Base-by-base conservation (phyloP, 768 basidiomycete genomes). In the Cubamyces lactineus region DNA sequence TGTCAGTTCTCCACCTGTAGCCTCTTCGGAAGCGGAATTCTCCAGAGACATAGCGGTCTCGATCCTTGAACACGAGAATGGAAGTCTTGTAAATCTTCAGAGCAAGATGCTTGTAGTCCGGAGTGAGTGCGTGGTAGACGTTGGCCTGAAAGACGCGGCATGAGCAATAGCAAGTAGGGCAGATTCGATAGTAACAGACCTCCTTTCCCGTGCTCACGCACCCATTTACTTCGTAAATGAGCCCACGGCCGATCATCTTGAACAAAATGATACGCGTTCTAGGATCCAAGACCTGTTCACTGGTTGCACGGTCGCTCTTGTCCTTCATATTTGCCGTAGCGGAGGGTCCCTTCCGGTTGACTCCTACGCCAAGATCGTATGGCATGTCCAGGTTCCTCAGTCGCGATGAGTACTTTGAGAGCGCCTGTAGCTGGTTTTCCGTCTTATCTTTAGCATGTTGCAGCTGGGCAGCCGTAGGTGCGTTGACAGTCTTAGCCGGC, bases 71-170 rank as follows among this genome's bases (percentile, higher is more conserved):
- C 9, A 94, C 82, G 9, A 99, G 86, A 65, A 99, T 98, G 24
- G 95, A 97, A 1, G 97, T 99, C 73, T 98, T 97, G 81, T 96
- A 99, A 62, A 99, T 94, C 74, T 99, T 99, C 62, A 98, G 83
- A 0, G 97, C 97, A 45, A 97, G 79, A 70, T 96, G 92, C 21
- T 68, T 65, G 5, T 70, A 72, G 3, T 76, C 75, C 0, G 84
- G 79, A 0, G 83, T 80, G 39, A 91, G 71, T 1, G 95, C 94
- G 70, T 98, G 95, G 73, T 99, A 99, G 13, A 99, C 97, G 69
- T 98, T 98, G 9, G 96, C 96, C 94, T 96, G 67, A 21, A 40
- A 8, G 5, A 21, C 6, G 17, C 3, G 1, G 15, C 34, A n/a
- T 34, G 34, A 46, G 13, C 17, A 49, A 54, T 8, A 23, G 6